Conservation (phyloP, 129 eudicot species). For the Cynara cardunculus region DNA sequence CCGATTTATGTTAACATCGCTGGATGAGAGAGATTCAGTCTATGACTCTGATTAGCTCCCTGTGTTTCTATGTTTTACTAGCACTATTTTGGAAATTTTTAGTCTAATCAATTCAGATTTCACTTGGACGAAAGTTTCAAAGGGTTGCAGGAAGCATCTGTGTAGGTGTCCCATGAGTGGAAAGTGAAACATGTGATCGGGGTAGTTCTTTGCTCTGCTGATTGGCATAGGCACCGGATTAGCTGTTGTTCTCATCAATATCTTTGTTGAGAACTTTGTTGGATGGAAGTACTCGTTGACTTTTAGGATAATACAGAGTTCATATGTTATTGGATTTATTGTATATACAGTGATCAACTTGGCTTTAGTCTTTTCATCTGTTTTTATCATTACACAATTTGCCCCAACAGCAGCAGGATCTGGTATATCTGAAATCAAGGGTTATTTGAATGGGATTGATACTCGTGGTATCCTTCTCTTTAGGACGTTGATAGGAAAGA, state of each 20-base stretch:
- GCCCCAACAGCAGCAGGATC: slow-evolving; percentile 99
- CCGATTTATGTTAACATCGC: too few relatives aligned
- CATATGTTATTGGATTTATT: slow-evolving; percentile 79
- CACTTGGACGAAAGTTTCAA: too few relatives aligned
- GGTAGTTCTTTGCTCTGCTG: too few relatives aligned
- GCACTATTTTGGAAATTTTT: too few relatives aligned
- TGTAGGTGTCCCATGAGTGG: too few relatives aligned
- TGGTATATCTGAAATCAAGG: slow-evolving; percentile 98
- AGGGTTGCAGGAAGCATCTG: too few relatives aligned
- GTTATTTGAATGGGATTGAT: slow-evolving; percentile 93
- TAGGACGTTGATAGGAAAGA: slow-evolving; percentile 93
- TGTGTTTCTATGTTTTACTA: too few relatives aligned
- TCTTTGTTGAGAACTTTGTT: slow-evolving; percentile 98
- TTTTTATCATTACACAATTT: slow-evolving; percentile 75
- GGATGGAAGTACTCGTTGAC: slow-evolving; percentile 95
- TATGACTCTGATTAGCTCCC: too few relatives aligned
- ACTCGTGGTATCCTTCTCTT: slow-evolving; percentile 91
- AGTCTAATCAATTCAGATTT: too few relatives aligned
- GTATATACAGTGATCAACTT: slow-evolving; percentile 70
- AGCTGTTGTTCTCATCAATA: slow-evolving; percentile 93
- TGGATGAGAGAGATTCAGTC: too few relatives aligned
- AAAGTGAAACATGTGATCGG: too few relatives aligned
- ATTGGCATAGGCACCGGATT: slow-evolving; percentile 96
- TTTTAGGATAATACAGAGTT: slow-evolving; percentile 68
- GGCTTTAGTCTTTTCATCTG: slow-evolving; percentile 91